Base-by-base conservation (phyloP, 2,329 filamentous ascomycete genomes). In the Lecanosticta acicola region DNA sequence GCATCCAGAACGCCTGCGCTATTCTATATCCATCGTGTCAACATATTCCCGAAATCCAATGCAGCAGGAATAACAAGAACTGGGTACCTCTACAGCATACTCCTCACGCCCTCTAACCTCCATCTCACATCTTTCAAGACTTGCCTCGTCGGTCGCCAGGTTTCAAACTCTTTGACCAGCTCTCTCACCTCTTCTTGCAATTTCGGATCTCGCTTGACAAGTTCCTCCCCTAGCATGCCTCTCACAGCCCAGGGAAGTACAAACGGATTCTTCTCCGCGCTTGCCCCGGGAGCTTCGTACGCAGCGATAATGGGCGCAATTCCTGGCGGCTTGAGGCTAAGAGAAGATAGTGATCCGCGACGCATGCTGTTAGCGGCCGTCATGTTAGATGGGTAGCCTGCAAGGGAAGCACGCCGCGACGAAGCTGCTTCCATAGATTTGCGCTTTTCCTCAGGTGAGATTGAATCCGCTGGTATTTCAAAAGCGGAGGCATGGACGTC, bases 101-200 rank as follows among this genome's bases (percentile, higher is more conserved):
- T 95, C 60, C 87, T 79, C 36, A 98, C 87, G 2, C 85, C 91
- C 69, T 97, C 93, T 16, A 98, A 73, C 51, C 93, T 77, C 67
- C 94, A 97, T 67, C 94, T 94, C 38, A 98, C 90, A 67, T 98
- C 93, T 69, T 93, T 95, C 47, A 98, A 70, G 35, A 86, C 86
- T 71, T 97, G 98, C 5, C 83, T 94, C 0, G 75, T 77, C 0
- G 93, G 93, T 62, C 85, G 90, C 93, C 93, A 98, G 43, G 87
- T 81, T 64, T 97, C 90, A 66, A 97, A 98, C 66, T 94, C 82
- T 49, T 74, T 75, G n/a, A 98, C 71, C 41, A 98, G 68, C 60
- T 88, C 79, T 49, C 79, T 78, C 4, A 87, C 88, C 68, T 98
- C 93, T 1, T 76, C 69, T 45, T 50, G 49, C 43, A 63, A 40